Evolutionary conservation across 2,329 filamentous ascomycete species (phyloP).

Genomic region (Neoscytalidium dimidiatum): DNA sequence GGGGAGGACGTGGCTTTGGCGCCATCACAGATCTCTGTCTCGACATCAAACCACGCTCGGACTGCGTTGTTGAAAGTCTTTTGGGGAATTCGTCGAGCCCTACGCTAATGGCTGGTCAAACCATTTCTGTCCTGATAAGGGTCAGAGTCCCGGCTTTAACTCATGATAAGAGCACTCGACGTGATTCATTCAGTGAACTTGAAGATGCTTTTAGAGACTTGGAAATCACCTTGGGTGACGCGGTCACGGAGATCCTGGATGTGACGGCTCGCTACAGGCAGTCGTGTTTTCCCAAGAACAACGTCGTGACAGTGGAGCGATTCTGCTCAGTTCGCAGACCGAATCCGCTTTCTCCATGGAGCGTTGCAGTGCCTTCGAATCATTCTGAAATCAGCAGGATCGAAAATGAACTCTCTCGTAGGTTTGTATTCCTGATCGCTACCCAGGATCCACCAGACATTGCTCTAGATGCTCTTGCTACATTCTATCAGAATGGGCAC

Average conservation of each 20-base stretch:
- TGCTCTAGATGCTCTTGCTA: constrained; percentile 11
- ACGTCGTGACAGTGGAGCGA: constrained; percentile 31
- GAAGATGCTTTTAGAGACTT: constrained; percentile 22
- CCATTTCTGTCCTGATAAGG: constrained; percentile 18
- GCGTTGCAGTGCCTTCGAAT: constrained; percentile 14
- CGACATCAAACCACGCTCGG: constrained; percentile 14
- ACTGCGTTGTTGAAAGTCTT: constrained; percentile 17
- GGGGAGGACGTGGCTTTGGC: background rate
- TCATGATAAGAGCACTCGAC: background rate
- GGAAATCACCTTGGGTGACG: constrained; percentile 24
- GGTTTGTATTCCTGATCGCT: constrained; percentile 23
- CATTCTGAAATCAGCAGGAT: constrained; percentile 5
- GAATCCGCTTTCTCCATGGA: constrained; percentile 36
- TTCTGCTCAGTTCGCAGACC: constrained; percentile 32
- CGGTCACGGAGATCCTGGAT: constrained; percentile 20
- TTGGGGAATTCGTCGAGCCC: constrained; percentile 14
- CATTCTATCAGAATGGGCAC: background rate
- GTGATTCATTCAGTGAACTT: background rate
- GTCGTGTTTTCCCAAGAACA: constrained; percentile 33
- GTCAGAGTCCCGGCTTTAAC: constrained; percentile 15
- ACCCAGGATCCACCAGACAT: constrained; percentile 7
- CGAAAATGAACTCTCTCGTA: constrained; percentile 22
- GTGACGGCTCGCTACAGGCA: constrained; percentile 37
- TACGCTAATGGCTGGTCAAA: constrained; percentile 20
- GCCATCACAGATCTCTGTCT: constrained; percentile 20